Evolutionary conservation across 805 yeast species (phyloP).

Genomic region (Cyberlindnera veronae): DNA sequence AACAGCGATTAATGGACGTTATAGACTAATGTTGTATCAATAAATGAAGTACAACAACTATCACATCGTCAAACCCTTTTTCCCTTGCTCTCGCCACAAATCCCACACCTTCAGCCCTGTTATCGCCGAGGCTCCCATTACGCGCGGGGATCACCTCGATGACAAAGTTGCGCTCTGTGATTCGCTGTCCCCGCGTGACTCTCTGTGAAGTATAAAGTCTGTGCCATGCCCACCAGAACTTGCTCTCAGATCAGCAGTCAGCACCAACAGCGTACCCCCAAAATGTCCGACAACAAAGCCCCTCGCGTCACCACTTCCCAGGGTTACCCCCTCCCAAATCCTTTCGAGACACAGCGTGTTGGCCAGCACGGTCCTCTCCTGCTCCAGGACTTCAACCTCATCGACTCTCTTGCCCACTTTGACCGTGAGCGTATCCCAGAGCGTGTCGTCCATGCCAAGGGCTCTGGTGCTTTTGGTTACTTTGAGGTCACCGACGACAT

Average conservation of each 20-base stretch:
- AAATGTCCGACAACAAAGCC: slow-evolving; percentile 17
- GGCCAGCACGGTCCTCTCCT: slow-evolving; percentile 76
- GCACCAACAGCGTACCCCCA: too few species aligned
- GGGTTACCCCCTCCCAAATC: slow-evolving; percentile 74
- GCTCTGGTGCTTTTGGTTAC: slow-evolving; percentile 85
- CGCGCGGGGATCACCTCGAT: too few species aligned
- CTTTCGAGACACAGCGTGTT: slow-evolving; percentile 73
- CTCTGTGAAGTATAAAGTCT: neutral
- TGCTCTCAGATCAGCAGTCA: neutral
- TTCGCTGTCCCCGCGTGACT: slow-evolving; percentile 18
- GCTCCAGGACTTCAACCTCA: slow-evolving; percentile 75
- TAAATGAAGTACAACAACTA: too few species aligned
- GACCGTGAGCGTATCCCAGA: slow-evolving; percentile 91
- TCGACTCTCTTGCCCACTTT: slow-evolving; percentile 81
- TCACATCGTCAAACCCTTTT: too few species aligned
- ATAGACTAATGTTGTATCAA: too few species aligned
- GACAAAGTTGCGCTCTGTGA: slow-evolving; percentile 17
- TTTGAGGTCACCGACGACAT: slow-evolving; percentile 88
- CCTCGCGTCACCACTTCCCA: slow-evolving; percentile 68
- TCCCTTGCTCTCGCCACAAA: too few species aligned
- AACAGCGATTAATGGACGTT: too few species aligned
- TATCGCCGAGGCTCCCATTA: too few species aligned
- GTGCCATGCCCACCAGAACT: neutral
- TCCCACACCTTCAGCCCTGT: too few species aligned
- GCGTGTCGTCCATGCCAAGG: slow-evolving; percentile 91